Evolutionary conservation across 2,329 filamentous ascomycete genomes (phyloP), one percentile per base, ranked within the genome.

Genomic region (Pezicula rhizophila): DNA sequence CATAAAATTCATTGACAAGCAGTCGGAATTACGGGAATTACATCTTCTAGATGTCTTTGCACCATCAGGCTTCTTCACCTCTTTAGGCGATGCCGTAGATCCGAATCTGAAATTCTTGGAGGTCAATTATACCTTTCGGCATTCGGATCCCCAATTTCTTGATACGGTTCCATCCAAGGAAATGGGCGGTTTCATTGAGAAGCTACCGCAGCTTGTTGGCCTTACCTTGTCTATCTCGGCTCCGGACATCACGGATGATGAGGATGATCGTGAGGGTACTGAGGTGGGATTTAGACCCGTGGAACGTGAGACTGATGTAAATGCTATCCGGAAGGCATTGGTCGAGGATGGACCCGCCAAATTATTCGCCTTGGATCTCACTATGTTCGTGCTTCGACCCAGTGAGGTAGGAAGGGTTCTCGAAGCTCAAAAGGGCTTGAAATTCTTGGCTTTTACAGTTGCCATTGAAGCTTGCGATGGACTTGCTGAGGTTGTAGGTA

Each of bases 11-110:
- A 40, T 59, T 10, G 59, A 63, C 14, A 57, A 54, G 5, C 58
- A 66, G 15, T 58, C 56, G 1, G 55, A 60, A 2, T 57, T 76
- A 18, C 52, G 64, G 8, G 71, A 71, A 12, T 41, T 75, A 44
- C 72, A 75, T 57, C 54, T 76, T n/a, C 64, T 76, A 12, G 73
- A 76, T 53, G 68, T 70, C 12, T 75, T 75, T 50, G 66, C 65
- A 2, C 62, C 66, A 35, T 62, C 66, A 5, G 65, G 65, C 11
- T 73, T 74, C 58, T 70, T 71, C 56, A 50, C 58, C 4, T 44
- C 50, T 0, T 48, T 68, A 2, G 61, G 60, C 6, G 47, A 55
- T 2, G 49, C 51, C 0, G 39, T 55, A 2, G 49, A 64, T 2
- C 52, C 60, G 5, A 64, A 62, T 1, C 49, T 74, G 35, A 69